Conservation (phyloP, 192 early-diverging fungal genomes). For the Coemansia sp. region DNA sequence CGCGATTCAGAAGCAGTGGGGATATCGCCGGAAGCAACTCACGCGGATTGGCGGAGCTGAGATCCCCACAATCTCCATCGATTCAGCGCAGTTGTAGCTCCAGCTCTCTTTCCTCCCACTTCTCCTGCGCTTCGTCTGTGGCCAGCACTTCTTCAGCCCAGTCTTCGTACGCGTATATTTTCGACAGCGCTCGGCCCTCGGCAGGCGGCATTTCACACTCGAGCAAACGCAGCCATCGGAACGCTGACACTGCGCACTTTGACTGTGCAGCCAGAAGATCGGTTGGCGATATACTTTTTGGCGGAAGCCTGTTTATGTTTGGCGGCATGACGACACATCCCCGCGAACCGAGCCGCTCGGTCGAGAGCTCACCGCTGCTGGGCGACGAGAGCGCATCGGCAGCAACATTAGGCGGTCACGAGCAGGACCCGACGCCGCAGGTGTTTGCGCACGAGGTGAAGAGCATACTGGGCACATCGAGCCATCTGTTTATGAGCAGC, state of each 20-base stretch:
- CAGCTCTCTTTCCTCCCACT: slow-evolving; percentile 28
- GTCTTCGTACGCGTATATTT: slow-evolving; percentile 50
- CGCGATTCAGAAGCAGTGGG: background rate
- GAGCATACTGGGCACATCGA: slow-evolving; percentile 19
- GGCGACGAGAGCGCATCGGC: slow-evolving; percentile 6
- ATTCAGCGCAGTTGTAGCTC: slow-evolving; percentile 15
- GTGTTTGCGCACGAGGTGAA: slow-evolving; percentile 19
- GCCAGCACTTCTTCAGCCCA: slow-evolving; percentile 33
- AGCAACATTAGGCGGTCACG: slow-evolving; percentile 5
- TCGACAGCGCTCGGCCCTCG: slow-evolving; percentile 39
- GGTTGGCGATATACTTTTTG: slow-evolving; percentile 9
- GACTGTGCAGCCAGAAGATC: slow-evolving; percentile 7
- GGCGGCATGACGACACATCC: slow-evolving; percentile 2
- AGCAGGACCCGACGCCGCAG: slow-evolving; percentile 14
- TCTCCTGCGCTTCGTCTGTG: slow-evolving; percentile 21
- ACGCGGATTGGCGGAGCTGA: background rate
- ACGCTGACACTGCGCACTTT: background rate
- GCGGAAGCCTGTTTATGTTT: slow-evolving; percentile 5
- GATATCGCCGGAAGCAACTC: background rate
- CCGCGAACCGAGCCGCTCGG: background rate
- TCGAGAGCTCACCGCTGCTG: slow-evolving; percentile 21
- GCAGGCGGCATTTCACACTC: slow-evolving; percentile 1
- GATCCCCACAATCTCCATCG: background rate
- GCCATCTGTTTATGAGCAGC: slow-evolving; percentile 59
- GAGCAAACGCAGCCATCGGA: background rate